Conservation (phyloP, 768 basidiomycete genomes). For the Leccinum pellstonianum region DNA sequence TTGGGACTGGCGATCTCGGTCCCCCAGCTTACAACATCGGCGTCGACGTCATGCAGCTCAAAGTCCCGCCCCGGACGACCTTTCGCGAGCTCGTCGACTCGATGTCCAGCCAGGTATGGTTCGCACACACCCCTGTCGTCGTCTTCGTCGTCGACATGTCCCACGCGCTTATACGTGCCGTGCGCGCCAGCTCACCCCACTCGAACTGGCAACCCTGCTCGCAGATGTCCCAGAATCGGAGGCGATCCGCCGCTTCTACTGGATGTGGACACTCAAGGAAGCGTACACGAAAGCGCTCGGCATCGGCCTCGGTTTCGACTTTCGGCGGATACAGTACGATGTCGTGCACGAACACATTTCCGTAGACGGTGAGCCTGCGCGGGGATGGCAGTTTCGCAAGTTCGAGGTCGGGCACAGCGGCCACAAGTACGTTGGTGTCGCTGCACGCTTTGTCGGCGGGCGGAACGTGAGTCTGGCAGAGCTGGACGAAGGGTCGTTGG, state of each 20-base stretch:
- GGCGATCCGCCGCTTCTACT: constrained; percentile 64
- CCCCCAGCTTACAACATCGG: constrained; percentile 62
- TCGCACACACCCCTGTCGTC: not conserved
- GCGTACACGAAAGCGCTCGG: constrained; percentile 90
- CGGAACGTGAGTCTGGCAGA: constrained; percentile 31
- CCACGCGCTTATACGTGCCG: constrained; percentile 9
- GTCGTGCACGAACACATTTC: constrained; percentile 47
- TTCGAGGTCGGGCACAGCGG: constrained; percentile 51
- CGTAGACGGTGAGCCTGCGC: constrained; percentile 55
- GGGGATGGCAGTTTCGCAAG: constrained; percentile 68
- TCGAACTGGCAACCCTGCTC: constrained; percentile 35
- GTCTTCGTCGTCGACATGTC: not conserved
- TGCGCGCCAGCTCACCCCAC: constrained; percentile 38
- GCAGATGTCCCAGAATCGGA: constrained; percentile 45
- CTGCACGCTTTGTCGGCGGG: constrained; percentile 59
- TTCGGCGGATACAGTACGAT: constrained; percentile 73
- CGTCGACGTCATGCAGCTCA: constrained; percentile 80
- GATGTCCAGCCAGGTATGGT: constrained; percentile 61
- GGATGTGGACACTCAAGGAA: constrained; percentile 90
- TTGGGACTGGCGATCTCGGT: constrained; percentile 44
- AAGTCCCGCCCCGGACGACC: constrained; percentile 56
- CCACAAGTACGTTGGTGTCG: constrained; percentile 64
- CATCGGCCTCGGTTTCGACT: constrained; percentile 79
- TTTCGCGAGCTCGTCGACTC: constrained; percentile 60
- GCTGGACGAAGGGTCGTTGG: constrained; percentile 41